Evolutionary conservation across 2,329 filamentous ascomycete species (phyloP), one percentile per base, ranked within the genome.

Genomic region (Talaromyces sp.): DNA sequence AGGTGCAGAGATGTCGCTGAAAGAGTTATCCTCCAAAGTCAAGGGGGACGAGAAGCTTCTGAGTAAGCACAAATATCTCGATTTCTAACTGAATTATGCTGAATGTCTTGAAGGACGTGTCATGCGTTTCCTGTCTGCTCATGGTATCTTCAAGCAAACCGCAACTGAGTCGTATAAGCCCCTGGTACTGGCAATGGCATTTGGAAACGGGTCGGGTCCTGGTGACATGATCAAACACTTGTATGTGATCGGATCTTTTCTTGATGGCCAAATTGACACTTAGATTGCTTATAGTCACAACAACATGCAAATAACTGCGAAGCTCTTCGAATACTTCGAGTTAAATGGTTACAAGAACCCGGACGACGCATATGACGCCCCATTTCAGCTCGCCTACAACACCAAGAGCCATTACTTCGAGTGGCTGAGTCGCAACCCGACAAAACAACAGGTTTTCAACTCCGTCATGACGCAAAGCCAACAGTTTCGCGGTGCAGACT

Each of bases 341-440:
- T 19, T 61, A 24, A 71, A 65, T 10, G 67, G 61, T 2, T 75
- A 73, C 63, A 61, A 65, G 11, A 66, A 58, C 57, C 74, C 72
- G 1, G 56, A 57, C 0, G 68, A 74, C 27, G 64, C 68, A 0
- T 62, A 63, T 7, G 61, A 72, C 21, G 51, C 26, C 3, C 69
- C 71, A 0, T 75, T 72, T 50, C 71, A 75, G 53, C 64, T 63
- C 8, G 64, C 66, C 9, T 56, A 62, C 17, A 35, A 65, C 12
- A 71, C 68, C 2, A 60, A 67, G 6, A 41, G 65, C 10, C 62
- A 68, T 38, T 69, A 67, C 57, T 74, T 71, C 21, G 67, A 69
- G 3, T 72, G 63, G 64, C 38, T 75, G 5, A 46, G 46, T 12
- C 60, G 64, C 3, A 62, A 69, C 2, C 66, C 66, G 2, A 55